phyloP scores from a whole-genome alignment of 768 basidiomycete species.

The Mycena albidolilacea region DNA sequence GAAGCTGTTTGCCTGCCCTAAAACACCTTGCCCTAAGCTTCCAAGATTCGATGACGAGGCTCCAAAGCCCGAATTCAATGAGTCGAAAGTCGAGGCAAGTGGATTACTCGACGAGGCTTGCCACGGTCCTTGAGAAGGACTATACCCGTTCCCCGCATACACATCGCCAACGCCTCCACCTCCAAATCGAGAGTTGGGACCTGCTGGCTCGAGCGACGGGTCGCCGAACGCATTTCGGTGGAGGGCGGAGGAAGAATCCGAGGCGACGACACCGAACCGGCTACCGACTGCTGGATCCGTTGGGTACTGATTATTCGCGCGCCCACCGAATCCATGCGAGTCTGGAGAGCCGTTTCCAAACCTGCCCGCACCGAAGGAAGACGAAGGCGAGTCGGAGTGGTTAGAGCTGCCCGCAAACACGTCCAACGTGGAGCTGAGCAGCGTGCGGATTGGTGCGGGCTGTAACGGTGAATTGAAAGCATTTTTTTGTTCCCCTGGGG shows the following conservation, averaged over 20 bases:
- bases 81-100: constrained; percentile 39
- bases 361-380: constrained; percentile 75
- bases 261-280: constrained; percentile 46
- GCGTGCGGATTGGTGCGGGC: constrained; percentile 72
- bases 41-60: constrained; percentile 20
- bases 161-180: constrained; percentile 40
- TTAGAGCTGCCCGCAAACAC: constrained; percentile 69
- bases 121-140: constrained; percentile 54
- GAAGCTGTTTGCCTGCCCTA: constrained; percentile 33
- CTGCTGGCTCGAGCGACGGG: constrained; percentile 53
- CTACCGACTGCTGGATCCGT: constrained; percentile 54
- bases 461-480: constrained; percentile 72
- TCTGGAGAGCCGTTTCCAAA: constrained; percentile 82
- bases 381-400: constrained; percentile 79
- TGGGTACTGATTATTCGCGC: constrained; percentile 56
- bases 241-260: constrained; percentile 47
- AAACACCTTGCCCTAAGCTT: constrained; percentile 17
- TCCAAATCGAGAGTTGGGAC: constrained; percentile 38
- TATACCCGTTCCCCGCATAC: constrained; percentile 55
- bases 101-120: constrained; percentile 45
- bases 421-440: constrained; percentile 78
- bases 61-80: constrained; percentile 25
- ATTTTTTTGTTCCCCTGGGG: constrained; percentile 54
- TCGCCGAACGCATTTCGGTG: constrained; percentile 60
- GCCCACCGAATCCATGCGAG: constrained; percentile 68